Evolutionary conservation across 2,329 filamentous ascomycete genomes (phyloP).

Genomic region (Clarireedia homoeocarpa): DNA sequence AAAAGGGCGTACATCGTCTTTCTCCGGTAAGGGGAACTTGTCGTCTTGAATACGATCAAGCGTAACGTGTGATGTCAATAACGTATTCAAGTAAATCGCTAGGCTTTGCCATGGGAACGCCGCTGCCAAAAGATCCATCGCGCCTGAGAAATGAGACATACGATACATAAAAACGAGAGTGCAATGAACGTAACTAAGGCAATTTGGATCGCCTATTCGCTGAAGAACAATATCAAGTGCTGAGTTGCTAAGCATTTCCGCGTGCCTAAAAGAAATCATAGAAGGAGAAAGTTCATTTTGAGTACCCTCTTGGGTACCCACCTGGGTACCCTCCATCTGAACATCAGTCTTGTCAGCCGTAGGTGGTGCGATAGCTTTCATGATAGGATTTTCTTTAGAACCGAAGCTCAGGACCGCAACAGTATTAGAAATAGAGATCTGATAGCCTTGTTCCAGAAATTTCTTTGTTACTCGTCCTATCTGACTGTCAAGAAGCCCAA

Average conservation of each 20-base stretch:
- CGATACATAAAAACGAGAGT: slow-evolving; percentile 18
- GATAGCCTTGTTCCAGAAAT: slow-evolving; percentile 41
- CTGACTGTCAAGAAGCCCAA: slow-evolving; percentile 45
- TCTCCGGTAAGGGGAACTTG: slow-evolving; percentile 18
- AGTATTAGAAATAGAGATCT: slow-evolving; percentile 44
- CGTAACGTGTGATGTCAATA: slow-evolving; percentile 7
- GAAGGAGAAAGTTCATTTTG: background rate
- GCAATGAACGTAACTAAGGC: slow-evolving; percentile 19
- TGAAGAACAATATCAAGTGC: slow-evolving; percentile 14
- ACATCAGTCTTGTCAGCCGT: slow-evolving; percentile 9
- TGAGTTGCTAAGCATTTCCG: slow-evolving; percentile 11
- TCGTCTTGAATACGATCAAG: slow-evolving; percentile 12
- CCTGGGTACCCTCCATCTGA: slow-evolving; percentile 9
- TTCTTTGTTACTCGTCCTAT: slow-evolving; percentile 43
- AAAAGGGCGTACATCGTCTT: slow-evolving; percentile 17
- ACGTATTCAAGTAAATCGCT: slow-evolving; percentile 15
- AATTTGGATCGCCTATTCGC: slow-evolving; percentile 20
- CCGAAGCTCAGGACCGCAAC: slow-evolving; percentile 27
- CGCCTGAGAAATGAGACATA: slow-evolving; percentile 13
- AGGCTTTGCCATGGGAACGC: slow-evolving; percentile 18
- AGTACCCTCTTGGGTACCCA: background rate
- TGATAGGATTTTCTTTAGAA: slow-evolving; percentile 22
- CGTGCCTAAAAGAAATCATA: slow-evolving; percentile 12
- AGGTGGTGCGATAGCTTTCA: slow-evolving; percentile 17
- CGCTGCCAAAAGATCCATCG: slow-evolving; percentile 13